These are phyloP conservation scores for Camellia lanceoleosa DNA, from an alignment of 148 eudicot species.

Conservation along the genomic window DNA sequence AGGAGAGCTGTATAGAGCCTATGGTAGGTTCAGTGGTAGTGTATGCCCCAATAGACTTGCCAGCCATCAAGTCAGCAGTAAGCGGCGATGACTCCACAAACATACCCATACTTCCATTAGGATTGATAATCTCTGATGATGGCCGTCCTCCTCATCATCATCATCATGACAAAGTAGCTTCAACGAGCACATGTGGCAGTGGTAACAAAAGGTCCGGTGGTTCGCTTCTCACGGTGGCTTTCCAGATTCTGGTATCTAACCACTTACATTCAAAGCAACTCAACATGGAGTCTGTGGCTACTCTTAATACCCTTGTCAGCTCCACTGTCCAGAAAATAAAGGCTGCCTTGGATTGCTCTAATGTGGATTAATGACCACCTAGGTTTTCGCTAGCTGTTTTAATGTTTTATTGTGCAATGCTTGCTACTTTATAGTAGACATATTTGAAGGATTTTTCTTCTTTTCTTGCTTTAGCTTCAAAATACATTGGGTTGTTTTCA, in stretches of 20 bases:
- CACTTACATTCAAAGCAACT: conserved; percentile 9
- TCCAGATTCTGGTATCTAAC: conserved; percentile 33
- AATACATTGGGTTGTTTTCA: too few species aligned
- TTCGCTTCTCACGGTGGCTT: conserved; percentile 37
- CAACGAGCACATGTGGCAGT: conserved; percentile 18
- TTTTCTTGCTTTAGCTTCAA: too few species aligned
- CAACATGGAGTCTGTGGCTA: conserved; percentile 13
- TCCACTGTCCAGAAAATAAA: conserved; percentile 28
- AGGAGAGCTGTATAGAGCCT: conserved; percentile 37
- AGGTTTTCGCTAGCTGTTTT: too few species aligned
- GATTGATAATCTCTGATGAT: conserved; percentile 36
- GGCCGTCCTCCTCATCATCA: conserved; percentile 10
- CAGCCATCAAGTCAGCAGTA: conserved; percentile 12
- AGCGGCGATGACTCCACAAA: conserved; percentile 22
- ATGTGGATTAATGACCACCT: background rate
- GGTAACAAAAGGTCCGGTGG: conserved; percentile 18
- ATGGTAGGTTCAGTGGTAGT: conserved; percentile 34
- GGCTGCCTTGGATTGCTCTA: conserved; percentile 18
- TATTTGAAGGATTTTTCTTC: too few species aligned
- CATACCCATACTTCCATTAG: conserved; percentile 44
- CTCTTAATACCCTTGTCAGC: conserved; percentile 17
- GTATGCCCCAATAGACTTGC: conserved; percentile 41
- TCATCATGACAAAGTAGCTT: conserved; percentile 11
- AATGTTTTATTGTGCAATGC: too few species aligned
- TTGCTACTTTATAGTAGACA: too few species aligned